A percentile compares a stretch with the other conserved stretches of the same genome.
phyloP scores from a whole-genome alignment of 306 rosid genomes.

The Quercus parvula region DNA sequence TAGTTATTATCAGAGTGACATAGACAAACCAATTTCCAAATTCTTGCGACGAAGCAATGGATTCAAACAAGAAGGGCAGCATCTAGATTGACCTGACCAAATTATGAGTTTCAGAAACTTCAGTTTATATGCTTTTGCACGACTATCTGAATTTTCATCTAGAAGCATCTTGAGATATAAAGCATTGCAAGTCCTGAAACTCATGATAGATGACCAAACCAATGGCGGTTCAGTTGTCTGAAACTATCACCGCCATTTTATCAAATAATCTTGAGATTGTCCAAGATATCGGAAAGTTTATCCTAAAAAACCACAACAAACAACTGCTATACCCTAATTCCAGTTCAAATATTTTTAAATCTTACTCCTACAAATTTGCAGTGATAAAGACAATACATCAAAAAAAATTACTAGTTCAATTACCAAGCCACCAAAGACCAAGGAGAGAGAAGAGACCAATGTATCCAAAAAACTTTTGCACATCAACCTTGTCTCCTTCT shows the following conservation, averaged over 20 bases:
- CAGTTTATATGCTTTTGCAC: background rate
- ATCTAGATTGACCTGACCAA: background rate
- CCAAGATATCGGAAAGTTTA: background rate
- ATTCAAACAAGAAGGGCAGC: background rate
- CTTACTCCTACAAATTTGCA: background rate
- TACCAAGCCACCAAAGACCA: constrained; percentile 88
- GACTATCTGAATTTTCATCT: background rate
- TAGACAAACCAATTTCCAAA: background rate
- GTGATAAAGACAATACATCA: background rate
- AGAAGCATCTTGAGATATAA: background rate
- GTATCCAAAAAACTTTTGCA: constrained; percentile 70
- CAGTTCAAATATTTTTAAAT: background rate
- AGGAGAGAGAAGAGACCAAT: constrained; percentile 67
- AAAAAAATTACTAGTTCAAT: constrained; percentile 11
- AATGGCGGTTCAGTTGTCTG: background rate
- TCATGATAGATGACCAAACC: background rate
- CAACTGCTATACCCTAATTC: background rate
- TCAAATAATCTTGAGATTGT: background rate
- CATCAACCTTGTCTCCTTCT: constrained; percentile 60
- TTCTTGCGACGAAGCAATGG: background rate
- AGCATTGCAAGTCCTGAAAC: background rate
- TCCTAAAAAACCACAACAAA: background rate
- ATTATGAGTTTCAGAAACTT: background rate
- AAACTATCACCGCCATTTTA: background rate
- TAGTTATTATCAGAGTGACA: background rate